Evolutionary conservation across 108 stramenopile species (phyloP).

Genomic region (Skeletonema potamos): DNA sequence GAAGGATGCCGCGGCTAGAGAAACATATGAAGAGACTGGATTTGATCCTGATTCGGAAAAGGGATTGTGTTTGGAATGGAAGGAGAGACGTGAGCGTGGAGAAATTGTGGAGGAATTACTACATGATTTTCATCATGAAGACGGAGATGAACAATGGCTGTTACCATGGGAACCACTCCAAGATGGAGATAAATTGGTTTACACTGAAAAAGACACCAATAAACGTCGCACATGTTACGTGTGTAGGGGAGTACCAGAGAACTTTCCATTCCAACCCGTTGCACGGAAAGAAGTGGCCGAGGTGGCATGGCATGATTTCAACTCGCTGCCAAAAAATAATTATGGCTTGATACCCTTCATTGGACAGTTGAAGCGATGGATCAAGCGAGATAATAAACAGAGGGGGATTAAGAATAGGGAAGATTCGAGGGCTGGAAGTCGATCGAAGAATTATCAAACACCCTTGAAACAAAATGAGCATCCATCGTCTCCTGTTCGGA

Average conservation of each 20-base stretch:
- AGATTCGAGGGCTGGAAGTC: not conserved
- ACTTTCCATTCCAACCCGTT: conserved; percentile 85
- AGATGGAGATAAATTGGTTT: conserved; percentile 53
- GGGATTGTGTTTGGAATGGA: conserved; percentile 44
- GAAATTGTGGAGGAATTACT: conserved; percentile 22
- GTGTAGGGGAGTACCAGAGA: conserved; percentile 77
- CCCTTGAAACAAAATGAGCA: conserved; percentile 16
- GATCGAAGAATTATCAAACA: conserved; percentile 2
- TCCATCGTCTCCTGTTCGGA: not conserved
- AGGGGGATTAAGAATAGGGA: not conserved
- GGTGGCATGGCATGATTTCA: conserved; percentile 64
- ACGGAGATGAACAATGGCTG: not conserved
- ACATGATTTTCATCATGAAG: not conserved
- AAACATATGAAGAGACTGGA: conserved; percentile 92
- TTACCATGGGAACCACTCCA: conserved; percentile 56
- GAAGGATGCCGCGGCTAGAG: conserved; percentile 72
- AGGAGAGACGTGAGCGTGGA: conserved; percentile 15
- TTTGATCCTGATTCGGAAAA: conserved; percentile 71
- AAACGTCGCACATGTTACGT: conserved; percentile 80
- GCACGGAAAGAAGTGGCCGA: conserved; percentile 81
- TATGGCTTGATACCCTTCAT: conserved; percentile 81
- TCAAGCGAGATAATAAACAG: conserved; percentile 34
- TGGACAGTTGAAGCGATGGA: conserved; percentile 66
- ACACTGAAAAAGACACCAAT: conserved; percentile 57
- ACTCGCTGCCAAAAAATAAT: conserved; percentile 62